A percentile compares a stretch with the other conserved stretches of the same genome.
phyloP scores from a whole-genome alignment of 495 filamentous ascomycete genomes.

The Glarea lozoyensis region DNA sequence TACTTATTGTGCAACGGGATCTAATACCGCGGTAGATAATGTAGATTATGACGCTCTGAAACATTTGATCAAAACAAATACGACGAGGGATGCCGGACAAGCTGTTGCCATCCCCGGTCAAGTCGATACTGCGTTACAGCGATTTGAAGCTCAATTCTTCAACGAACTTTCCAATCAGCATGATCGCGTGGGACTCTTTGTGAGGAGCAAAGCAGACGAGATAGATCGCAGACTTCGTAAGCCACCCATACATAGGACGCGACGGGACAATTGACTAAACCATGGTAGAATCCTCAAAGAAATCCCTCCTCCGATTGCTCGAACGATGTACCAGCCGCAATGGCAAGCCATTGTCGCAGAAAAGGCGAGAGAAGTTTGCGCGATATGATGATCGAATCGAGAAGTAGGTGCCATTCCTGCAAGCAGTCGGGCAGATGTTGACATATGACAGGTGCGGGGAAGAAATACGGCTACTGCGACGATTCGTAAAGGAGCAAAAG shows the following conservation, averaged over 20 bases:
- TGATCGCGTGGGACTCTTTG: conserved; percentile 59
- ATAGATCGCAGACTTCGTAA: conserved; percentile 51
- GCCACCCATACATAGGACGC: too few relatives aligned
- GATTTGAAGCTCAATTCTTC: conserved; percentile 56
- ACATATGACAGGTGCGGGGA: conserved; percentile 40
- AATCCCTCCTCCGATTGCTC: conserved; percentile 8
- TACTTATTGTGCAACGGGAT: background rate
- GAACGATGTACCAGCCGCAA: conserved; percentile 11
- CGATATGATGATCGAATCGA: conserved; percentile 35
- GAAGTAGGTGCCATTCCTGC: background rate
- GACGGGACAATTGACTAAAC: too few relatives aligned
- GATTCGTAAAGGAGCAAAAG: conserved; percentile 55
- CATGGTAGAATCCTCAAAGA: conserved; percentile 11
- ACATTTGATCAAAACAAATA: conserved; percentile 61
- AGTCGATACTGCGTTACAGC: conserved; percentile 36
- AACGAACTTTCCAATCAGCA: conserved; percentile 53
- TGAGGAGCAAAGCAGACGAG: conserved; percentile 63
- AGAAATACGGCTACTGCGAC: conserved; percentile 49
- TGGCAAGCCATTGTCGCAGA: conserved; percentile 16
- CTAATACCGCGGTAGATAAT: conserved; percentile 40
- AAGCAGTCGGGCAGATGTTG: background rate
- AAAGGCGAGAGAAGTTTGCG: conserved; percentile 35
- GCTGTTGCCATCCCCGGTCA: conserved; percentile 59
- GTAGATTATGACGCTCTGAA: conserved; percentile 73
- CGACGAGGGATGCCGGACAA: conserved; percentile 48